A percentile compares a stretch with the other conserved stretches of the same genome.
These are phyloP conservation scores for Pulveroboletus frians DNA, from an alignment of 768 basidiomycete species.

Conservation along the genomic window DNA sequence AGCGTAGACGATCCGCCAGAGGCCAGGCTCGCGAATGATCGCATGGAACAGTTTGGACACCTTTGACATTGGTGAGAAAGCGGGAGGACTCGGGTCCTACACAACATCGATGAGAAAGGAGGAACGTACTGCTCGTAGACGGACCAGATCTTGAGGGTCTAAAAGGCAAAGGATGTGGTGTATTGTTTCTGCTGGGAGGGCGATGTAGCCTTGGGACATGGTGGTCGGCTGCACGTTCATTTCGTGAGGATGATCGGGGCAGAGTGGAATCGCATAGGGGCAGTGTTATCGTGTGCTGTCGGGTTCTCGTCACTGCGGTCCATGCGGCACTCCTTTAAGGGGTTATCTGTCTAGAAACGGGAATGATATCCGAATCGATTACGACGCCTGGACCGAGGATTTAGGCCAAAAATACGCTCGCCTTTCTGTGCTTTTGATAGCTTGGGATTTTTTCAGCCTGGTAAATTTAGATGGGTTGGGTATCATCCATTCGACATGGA, in stretches of 20 bases:
- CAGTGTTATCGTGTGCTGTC: slow-evolving; percentile 9
- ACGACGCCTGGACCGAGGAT: no score
- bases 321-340: background rate
- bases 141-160: slow-evolving; percentile 11
- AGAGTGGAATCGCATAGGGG: background rate
- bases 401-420: no score
- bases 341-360: no score
- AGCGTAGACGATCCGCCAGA: slow-evolving; percentile 16
- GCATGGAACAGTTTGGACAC: slow-evolving; percentile 12
- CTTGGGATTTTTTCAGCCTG: no score
- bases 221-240: background rate
- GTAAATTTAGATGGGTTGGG: no score
- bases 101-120: no score
- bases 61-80: slow-evolving; percentile 4
- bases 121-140: slow-evolving; percentile 11
- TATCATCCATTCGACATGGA: no score
- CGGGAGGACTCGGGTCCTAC: no score
- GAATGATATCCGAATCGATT: no score
- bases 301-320: background rate
- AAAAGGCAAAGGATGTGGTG: slow-evolving; percentile 5
- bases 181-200: slow-evolving; percentile 18
- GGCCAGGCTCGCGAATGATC: slow-evolving; percentile 6
- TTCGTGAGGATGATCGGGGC: background rate
- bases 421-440: no score
- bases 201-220: background rate